phyloP scores from a whole-genome alignment of 2,329 filamentous ascomycete species.

The Sporothrix phasma region DNA sequence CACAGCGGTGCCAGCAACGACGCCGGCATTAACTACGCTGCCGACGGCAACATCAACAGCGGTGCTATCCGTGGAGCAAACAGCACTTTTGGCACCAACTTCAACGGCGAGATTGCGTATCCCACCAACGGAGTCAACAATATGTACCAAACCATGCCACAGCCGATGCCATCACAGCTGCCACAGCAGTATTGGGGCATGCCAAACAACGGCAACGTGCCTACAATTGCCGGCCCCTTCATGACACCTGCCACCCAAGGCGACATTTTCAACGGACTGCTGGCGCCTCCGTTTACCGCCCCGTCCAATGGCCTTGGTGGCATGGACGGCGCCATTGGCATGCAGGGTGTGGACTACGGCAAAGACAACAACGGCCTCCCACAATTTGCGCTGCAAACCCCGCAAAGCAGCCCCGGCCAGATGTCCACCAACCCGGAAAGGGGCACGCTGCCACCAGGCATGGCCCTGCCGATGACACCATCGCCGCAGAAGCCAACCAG shows the following conservation, averaged over 20 bases:
- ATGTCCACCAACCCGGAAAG: neutral
- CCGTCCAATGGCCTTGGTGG: neutral
- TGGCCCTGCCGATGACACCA: conserved; percentile 26
- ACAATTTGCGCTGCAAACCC: conserved; percentile 1
- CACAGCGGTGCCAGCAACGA: conserved; percentile 3
- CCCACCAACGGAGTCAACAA: neutral
- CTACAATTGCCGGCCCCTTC: conserved; percentile 2
- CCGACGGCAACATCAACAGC: neutral
- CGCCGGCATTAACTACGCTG: neutral
- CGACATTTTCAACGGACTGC: neutral
- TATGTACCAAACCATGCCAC: neutral
- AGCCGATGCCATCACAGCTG: neutral
- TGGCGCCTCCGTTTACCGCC: neutral
- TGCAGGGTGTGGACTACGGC: conserved; percentile 5
- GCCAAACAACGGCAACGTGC: conserved; percentile 1
- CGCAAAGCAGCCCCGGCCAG: conserved; percentile 14
- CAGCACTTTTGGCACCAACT: neutral
- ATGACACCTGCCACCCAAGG: conserved; percentile 6
- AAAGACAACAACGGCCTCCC: neutral
- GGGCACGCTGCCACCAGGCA: conserved; percentile 20
- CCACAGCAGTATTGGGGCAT: neutral
- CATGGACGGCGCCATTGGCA: neutral
- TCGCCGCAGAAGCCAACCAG: conserved; percentile 26
- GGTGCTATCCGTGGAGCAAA: neutral
- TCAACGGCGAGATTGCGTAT: neutral